Base-by-base conservation (phyloP, 2,329 filamentous ascomycete genomes). In the Cladophialophora chaetospira region DNA sequence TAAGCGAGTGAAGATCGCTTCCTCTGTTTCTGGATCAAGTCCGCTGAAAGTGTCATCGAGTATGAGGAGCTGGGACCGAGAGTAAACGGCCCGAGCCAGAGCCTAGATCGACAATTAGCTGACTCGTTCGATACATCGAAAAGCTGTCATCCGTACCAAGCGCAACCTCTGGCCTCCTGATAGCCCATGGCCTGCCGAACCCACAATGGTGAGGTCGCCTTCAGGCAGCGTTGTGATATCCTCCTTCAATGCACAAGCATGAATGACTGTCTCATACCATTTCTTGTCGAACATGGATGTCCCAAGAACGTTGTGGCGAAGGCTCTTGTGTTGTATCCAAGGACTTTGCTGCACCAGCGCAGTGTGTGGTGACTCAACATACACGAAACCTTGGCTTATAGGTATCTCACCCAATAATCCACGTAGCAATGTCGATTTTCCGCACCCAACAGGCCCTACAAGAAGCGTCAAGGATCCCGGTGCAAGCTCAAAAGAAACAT, bases 121-220 rank as follows among this genome's bases (percentile, higher is more conserved):
- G n/a, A n/a, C n/a, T n/a, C n/a, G n/a, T n/a, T n/a, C n/a, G n/a
- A n/a, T n/a, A n/a, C n/a, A n/a, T n/a, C n/a, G n/a, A n/a, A n/a
- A n/a, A n/a, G n/a, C n/a, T n/a, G n/a, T n/a, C n/a, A n/a, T n/a
- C n/a, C n/a, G 84, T 0, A 88, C 89, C 29, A 94, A 81, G 48
- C 89, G 82, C 87, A 89, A 92, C 66, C 88, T 85, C 71, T 95
- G 90, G 0, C 90, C 90, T 62, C 90, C 90, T 60, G 86, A 90
- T 4, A 95, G 76, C 64, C 92, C 91, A 63, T 94, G 89, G 5
- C 90, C 90, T 60, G 92, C 92, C 2, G 88, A 87, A 8, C 90
- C 90, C 49, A 94, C 88, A 66, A 91, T 88, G 0, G 90, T 94
- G 44, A 82, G 73, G 64, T 93, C 88, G 3, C 89, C 89, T 66